Base-by-base conservation (phyloP, 139 green algal species). In the Auxenochlorella pyrenoidosa region DNA sequence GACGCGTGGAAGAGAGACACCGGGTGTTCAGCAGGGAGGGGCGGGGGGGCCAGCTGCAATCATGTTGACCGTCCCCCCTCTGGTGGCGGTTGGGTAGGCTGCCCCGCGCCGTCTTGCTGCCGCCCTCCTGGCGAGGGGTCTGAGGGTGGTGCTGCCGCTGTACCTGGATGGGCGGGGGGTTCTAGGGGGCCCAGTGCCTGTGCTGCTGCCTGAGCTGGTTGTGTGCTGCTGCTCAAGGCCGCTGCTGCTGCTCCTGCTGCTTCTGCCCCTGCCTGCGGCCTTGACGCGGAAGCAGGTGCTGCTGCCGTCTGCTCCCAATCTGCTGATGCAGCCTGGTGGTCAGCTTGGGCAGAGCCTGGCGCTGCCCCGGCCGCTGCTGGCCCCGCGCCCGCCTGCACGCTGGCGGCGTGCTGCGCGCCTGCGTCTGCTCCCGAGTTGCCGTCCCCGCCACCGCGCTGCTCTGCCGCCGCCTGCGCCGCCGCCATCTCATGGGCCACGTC, bases 401-500 rank as follows among this genome's bases (percentile, higher is more conserved):
- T 26, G n/a, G 54, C 26, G 47, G 78, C 78, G 0, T 51, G 41
- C 21, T 5, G 51, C n/a, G n/a, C n/a, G 54, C 41, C 47, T 51
- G 13, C 76, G 24, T 4, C 51, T 70, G 76, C 44, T 32, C 24
- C 71, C 71, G 15, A 8, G 26, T 1, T 30, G 32, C 32, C 36
- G 68, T 44, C 68, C 3, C n/a, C 18, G n/a, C n/a, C 34, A 3
- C 34, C n/a, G 34, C n/a, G 13, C 54, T 24, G 54, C 54, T 15
- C 5, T 0, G 43, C 41, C 18, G 75, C 41, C 28, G 13, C 36
- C 44, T 77, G 73, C 54, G 79, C 79, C 21, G 81, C 81, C 51
- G 40, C 70, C 84, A 88, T 88, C 26, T 84, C 59, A 21, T 32
- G 2, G 1, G 75, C 75, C 43, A 88, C 84, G 19, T 88, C 84